Conservation (phyloP, 2,329 filamentous ascomycete genomes). For the Monosporascus sp. region DNA sequence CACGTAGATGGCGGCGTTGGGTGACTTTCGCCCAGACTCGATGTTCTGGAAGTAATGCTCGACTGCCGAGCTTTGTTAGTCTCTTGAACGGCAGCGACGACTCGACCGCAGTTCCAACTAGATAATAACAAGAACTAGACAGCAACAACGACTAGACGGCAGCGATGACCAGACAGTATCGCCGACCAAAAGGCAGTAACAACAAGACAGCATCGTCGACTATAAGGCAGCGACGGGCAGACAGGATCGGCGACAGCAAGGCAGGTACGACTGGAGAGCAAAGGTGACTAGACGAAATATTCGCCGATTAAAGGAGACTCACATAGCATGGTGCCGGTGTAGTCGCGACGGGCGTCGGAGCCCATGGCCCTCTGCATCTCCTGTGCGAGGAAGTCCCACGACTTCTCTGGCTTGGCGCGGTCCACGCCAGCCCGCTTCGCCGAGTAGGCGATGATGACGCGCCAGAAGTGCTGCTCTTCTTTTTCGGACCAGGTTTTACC, state of each 20-base stretch:
- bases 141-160: too few species aligned
- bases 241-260: too few species aligned
- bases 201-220: too few species aligned
- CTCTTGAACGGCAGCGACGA: background rate
- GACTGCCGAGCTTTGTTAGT: slow-evolving; percentile 22
- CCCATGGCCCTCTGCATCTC: slow-evolving; percentile 35
- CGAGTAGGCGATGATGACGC: slow-evolving; percentile 31
- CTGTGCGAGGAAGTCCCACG: slow-evolving; percentile 33
- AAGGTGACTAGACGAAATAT: too few species aligned
- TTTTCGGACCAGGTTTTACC: slow-evolving; percentile 44
- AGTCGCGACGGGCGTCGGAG: slow-evolving; percentile 29
- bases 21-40: slow-evolving; percentile 31
- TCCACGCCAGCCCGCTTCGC: slow-evolving; percentile 25
- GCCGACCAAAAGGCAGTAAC: too few species aligned
- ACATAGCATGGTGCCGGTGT: slow-evolving; percentile 37
- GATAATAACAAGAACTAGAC: too few species aligned
- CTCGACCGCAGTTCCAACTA: too few species aligned
- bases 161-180: too few species aligned
- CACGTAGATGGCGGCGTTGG: slow-evolving; percentile 31
- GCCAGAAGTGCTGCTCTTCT: slow-evolving; percentile 49
- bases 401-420: slow-evolving; percentile 18
- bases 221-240: too few species aligned
- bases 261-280: too few species aligned
- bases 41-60: slow-evolving; percentile 43
- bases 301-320: slow-evolving; percentile 15